Evolutionary conservation across 768 basidiomycete species (phyloP).

Genomic region (Phaffia australis): DNA sequence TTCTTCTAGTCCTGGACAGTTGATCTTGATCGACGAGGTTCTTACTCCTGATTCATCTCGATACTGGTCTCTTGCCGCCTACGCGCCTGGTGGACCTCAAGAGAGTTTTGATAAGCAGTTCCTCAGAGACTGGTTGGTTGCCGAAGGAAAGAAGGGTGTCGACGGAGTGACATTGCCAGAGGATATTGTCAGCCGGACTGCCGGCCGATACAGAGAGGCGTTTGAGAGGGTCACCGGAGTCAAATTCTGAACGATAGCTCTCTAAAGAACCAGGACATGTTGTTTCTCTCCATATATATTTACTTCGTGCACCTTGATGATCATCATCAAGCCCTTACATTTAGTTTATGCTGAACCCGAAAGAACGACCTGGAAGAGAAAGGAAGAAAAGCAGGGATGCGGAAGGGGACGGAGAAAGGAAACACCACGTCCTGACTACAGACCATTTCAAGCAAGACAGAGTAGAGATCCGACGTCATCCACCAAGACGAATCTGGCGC

Average conservation of each 20-base stretch:
- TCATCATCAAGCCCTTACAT: too few species aligned
- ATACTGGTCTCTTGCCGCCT: constrained; percentile 78
- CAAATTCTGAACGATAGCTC: constrained; percentile 1
- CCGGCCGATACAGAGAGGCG: constrained; percentile 66
- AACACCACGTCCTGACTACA: too few species aligned
- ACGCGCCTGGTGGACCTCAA: constrained; percentile 63
- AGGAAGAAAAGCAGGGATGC: too few species aligned
- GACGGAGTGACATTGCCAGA: constrained; percentile 71
- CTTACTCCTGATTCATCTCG: constrained; percentile 94
- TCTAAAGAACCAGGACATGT: too few species aligned
- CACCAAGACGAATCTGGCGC: neutral
- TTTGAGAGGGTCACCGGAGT: constrained; percentile 40
- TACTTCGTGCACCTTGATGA: too few species aligned
- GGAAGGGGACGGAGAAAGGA: too few species aligned
- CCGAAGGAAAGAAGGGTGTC: constrained; percentile 50
- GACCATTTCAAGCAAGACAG: neutral
- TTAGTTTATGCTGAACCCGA: too few species aligned
- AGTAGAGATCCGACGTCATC: neutral
- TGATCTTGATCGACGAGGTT: constrained; percentile 91
- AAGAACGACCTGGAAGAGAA: too few species aligned
- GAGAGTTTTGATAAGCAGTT: constrained; percentile 96
- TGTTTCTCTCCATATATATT: too few species aligned
- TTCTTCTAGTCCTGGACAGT: constrained; percentile 28
- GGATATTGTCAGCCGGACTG: constrained; percentile 65
- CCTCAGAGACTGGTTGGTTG: constrained; percentile 79